Base-by-base conservation (phyloP, 1,139 yeast species). In the Debaryomycetaceae sp. region DNA sequence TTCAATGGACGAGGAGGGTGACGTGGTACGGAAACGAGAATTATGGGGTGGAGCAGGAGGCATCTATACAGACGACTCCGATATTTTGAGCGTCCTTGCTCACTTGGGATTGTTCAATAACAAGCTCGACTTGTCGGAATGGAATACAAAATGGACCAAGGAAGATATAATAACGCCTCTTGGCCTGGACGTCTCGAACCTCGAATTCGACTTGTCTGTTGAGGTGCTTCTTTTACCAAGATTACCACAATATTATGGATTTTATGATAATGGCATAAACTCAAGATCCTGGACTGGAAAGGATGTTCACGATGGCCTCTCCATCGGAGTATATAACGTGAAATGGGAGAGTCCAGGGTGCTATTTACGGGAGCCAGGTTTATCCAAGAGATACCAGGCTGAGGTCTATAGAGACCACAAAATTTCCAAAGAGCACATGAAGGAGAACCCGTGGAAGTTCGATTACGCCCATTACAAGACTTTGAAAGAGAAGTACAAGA, bases 61-160 rank as follows among this genome's bases (percentile, higher is more conserved):
- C 1, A 70, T 92, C 3, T 92, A 91, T 60, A 87, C 97, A 1
- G 98, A 92, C 59, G 98, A 92, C 61, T 85, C 95, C 1, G 96
- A 92, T 57, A 66, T 91, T 4, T 73, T 92, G 33, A 73, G 87
- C 3, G 85, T 83, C 0, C 64, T 91, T 43, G 75, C 80, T 45
- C 98, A 92, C 54, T 64, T 78, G 45, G 97, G 96, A 0, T 67
- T 83, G 19, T 70, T 87, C 44, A 47, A 49, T 31, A 46, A 51
- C 15, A 41, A 36, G 9, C 36, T 64, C 5, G 65, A 68, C 41
- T 56, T 71, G 41, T 46, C 44, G 17, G 67, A 67, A 9, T 63
- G 73, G 56, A 70, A 70, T 45, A 56, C 60, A 17, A 48, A 48
- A 5, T 69, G 73, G 73, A 46, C 44, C 4, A 35, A 40, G 9